These are phyloP conservation scores for Arabis hirsuta DNA, from an alignment of 345 rosid species.

Conservation along the genomic window DNA sequence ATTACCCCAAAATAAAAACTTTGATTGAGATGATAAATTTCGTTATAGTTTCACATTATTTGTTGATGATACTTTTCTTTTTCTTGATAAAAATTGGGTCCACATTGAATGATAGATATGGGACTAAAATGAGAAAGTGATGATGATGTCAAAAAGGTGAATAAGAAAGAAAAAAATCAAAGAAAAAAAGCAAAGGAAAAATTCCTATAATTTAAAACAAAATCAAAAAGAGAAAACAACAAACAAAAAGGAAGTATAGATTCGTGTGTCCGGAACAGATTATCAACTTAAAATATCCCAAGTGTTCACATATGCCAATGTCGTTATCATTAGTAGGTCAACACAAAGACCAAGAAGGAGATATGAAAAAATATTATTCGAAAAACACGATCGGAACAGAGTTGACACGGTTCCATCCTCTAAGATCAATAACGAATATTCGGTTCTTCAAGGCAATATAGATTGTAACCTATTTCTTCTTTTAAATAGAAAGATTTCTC, in stretches of 20 bases:
- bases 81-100: too few species aligned
- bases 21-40: too few species aligned
- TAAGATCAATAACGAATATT: constrained; percentile 2
- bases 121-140: too few species aligned
- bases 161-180: too few species aligned
- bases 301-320: not conserved
- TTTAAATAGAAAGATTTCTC: not conserved
- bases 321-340: not conserved
- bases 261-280: constrained; percentile 30
- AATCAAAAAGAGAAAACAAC: not conserved
- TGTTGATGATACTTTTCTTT: too few species aligned
- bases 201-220: too few species aligned
- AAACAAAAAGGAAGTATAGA: constrained; percentile 26
- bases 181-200: too few species aligned
- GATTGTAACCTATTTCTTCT: not conserved
- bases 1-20: too few species aligned
- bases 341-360: not conserved
- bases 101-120: too few species aligned
- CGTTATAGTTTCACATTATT: too few species aligned
- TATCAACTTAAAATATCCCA: not conserved
- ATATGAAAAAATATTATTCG: too few species aligned
- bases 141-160: too few species aligned
- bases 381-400: constrained; percentile 8
- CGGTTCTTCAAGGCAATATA: not conserved
- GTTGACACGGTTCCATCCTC: not conserved